Evolutionary conservation across 2,329 filamentous ascomycete genomes (phyloP), one percentile per base, ranked within the genome.

Genomic region (Cyanodermella asteris): DNA sequence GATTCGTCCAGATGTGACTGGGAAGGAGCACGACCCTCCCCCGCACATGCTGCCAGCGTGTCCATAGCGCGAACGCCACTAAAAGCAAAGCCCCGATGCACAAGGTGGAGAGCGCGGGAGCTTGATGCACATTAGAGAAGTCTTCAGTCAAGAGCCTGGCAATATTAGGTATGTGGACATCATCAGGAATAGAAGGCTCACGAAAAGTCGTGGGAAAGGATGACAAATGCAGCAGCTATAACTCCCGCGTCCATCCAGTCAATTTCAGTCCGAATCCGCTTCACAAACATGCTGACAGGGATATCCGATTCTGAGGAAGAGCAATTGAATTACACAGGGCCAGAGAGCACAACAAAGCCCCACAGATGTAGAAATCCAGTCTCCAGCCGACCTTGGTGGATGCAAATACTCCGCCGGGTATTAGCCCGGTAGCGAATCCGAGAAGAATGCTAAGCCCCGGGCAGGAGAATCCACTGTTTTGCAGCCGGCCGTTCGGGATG

Each of bases 1-100:
- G 39, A 23, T 64, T 67, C 10, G 44, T 50, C 66, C 66, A 72
- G 1, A 72, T 43, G 0, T 53, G 55, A 38, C 71, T 70, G 0
- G 66, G 66, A 15, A 72, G 68, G 5, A 72, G 38, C 1, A 63
- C 62, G 7, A 62, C 55, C 2, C 46, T 47, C 7, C 49, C 47
- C 1, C 40, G 36, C 6, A 42, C 45, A 23, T 57, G 54, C 23
- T 57, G 59, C 4, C 47, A 45, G 8, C 51, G 47, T 24, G 64
- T 53, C 65, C 64, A 72, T 8, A 45, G 36, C 21, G 59, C 42
- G 36, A 71, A 71, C 0, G 43, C 35, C 3, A 61, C 27, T 3
- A 44, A 42, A 0, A 70, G 41, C 3, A 64, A 37, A 0, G 45
- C 44, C n/a, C 64, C 54, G 20, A 24, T 13, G 6, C 13, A 16